Evolutionary conservation across 345 rosid species (phyloP).

Genomic region (Psidium guajava): DNA sequence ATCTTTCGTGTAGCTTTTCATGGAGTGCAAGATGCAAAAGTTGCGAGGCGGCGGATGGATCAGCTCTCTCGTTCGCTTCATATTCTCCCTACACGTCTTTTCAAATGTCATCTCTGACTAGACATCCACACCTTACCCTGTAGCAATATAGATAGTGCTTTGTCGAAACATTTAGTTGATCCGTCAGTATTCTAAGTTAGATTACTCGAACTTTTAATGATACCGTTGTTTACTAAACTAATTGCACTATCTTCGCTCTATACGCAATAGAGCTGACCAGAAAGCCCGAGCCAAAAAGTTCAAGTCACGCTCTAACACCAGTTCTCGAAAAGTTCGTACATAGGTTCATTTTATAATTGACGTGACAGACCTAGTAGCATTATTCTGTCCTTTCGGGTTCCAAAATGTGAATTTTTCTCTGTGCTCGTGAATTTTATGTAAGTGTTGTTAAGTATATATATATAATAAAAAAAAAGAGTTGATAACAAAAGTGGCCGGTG

Average conservation of each 20-base stretch:
- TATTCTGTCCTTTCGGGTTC: background rate
- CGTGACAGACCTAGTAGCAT: no score
- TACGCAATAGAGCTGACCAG: background rate
- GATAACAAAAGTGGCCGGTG: background rate
- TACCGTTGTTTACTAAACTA: background rate
- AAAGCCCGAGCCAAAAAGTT: background rate
- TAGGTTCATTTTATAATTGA: background rate
- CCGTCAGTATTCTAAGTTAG: background rate
- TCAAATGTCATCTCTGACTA: background rate
- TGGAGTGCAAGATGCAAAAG: background rate
- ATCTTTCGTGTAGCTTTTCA: background rate
- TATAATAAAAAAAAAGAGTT: background rate
- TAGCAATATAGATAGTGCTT: background rate
- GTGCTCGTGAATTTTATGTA: background rate
- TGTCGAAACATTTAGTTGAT: background rate
- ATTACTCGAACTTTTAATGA: background rate
- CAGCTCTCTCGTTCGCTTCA: background rate
- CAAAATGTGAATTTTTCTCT: background rate
- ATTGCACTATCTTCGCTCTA: background rate
- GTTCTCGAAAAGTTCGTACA: background rate
- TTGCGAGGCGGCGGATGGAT: background rate
- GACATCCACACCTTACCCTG: background rate
- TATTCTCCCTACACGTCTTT: background rate
- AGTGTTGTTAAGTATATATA: background rate
- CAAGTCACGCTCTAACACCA: background rate